Base-by-base conservation (phyloP, 768 basidiomycete genomes). In the Naematelia aurantialba region DNA sequence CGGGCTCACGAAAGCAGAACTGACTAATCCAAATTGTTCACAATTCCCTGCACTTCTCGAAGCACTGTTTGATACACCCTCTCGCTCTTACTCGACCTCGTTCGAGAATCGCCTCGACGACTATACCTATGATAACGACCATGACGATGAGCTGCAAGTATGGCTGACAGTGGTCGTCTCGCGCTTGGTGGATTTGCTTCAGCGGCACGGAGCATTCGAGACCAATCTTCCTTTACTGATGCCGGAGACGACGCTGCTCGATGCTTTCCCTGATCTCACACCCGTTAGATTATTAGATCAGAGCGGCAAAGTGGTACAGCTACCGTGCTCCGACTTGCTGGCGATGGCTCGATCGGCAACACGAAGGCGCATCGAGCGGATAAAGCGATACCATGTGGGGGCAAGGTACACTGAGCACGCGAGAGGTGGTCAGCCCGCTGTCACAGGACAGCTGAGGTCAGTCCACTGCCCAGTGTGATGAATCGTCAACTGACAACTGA, bases 171-270 rank as follows among this genome's bases (percentile, higher is more conserved):
- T 86, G 2, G 89, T 93, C 4, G 82, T 87, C 61, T 89, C 92
- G 50, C 84, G 85, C 17, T 79, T 96, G 3, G 80, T 83, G 2
- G 79, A 86, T 1, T 85, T 92, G 17, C 93, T 94, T 76, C 84
- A 86, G 34, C 81, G 93, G 3, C 93, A 93, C 69, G 93, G 93
- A 4, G 92, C 93, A 2, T 84, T 94, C 1, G 85, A 91, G 62
- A 86, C 87, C 77, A 88, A 89, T 65, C 87, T 91, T 0, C 87
- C 91, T 0, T 76, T 93, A n/a, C 80, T 96, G 11, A 84, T 90
- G 74, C 92, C 79, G 1, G 73, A 77, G 12, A 77, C 76, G 3
- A 57, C 88, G 0, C 81, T 84, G 1, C 81, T 83, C 49, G 82
- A 45, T 45, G 59, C 85, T 27, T 78, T 81, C 2, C 83, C 84